These are phyloP conservation scores for Alternaria ventricosa DNA, from an alignment of 2,329 filamentous ascomycete species.

Conservation along the genomic window DNA sequence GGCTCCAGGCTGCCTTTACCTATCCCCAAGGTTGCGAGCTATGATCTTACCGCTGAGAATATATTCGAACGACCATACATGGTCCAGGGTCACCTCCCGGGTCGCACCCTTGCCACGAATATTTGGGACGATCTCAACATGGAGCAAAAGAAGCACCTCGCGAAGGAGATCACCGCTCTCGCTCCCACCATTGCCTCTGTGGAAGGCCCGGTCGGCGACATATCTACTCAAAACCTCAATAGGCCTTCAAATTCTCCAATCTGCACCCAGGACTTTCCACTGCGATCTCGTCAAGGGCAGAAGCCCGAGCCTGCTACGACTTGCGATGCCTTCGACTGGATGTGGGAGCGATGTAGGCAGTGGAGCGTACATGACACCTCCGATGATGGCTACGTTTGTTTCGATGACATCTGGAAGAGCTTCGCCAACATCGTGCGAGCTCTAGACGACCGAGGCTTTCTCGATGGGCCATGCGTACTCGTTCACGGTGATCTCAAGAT, in stretches of 20 bases:
- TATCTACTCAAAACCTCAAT: neutral
- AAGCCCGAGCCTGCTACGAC: no score
- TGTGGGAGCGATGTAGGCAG: constrained; percentile 12
- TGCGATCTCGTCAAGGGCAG: no score
- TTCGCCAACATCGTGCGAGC: constrained; percentile 9
- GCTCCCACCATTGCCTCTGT: neutral
- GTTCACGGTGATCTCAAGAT: constrained; percentile 35
- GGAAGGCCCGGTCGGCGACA: neutral
- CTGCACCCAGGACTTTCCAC: no score
- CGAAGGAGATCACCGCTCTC: neutral
- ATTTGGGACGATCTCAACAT: accelerated
- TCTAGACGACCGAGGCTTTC: constrained; percentile 17
- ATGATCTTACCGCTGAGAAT: neutral
- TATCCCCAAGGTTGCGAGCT: constrained; percentile 4
- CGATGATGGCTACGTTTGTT: neutral
- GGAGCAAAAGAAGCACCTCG: neutral
- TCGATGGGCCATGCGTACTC: constrained; percentile 15
- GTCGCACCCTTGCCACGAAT: neutral
- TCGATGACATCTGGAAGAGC: constrained; percentile 16
- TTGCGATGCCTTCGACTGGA: no score
- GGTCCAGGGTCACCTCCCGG: neutral
- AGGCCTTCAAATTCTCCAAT: neutral
- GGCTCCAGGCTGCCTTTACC: neutral
- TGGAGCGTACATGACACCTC: constrained; percentile 7
- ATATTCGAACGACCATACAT: neutral